Evolutionary conservation across 176 grass and related monocot genomes (phyloP), one percentile per base, ranked within the genome.

Genomic region (Typha latifolia): DNA sequence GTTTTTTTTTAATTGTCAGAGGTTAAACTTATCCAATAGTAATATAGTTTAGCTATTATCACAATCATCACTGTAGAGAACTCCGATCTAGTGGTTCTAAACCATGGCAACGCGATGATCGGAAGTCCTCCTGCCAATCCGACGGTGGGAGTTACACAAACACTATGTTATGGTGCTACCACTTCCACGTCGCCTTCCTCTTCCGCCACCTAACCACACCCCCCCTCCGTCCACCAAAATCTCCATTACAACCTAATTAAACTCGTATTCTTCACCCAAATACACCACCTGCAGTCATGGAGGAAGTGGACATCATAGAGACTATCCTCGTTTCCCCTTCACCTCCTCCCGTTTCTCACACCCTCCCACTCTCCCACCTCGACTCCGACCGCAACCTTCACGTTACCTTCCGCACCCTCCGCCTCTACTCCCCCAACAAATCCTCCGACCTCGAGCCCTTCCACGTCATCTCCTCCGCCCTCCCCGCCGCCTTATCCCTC

Each of bases 331-430:
- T 95, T 67, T 66, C 23, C 37, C 78, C 73, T 48, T 51, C 74
- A 0, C 43, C 64, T 2, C 62, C 62, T 9, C 72, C 11, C 9
- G 0, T 5, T 32, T 12, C 69, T 31, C 49, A 20, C 59, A 15
- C 2, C 66, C 5, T 61, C 65, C 78, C 78, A 27, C 81, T 90
- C 27, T 86, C 84, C 43, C 67, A 86, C 65, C 81, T 87, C 63
- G 91, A 90, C 66, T 56, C 64, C 32, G 86, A 90, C 66, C 78
- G 75, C 65, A 95, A 90, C 80, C 69, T 90, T 83, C 72, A 87
- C 49, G 55, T 90, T 75, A 49, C 72, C 49, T 86, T 90, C 74
- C 83, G 84, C 69, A 84, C 84, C 14, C 69, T 96, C 66, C 87
- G 87, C 48, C 81, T 80, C 67, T 78, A 77, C 84, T 15, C 70